These are phyloP conservation scores for Auricularia sp. DNA, from an alignment of 768 basidiomycete genomes.

Conservation along the genomic window DNA sequence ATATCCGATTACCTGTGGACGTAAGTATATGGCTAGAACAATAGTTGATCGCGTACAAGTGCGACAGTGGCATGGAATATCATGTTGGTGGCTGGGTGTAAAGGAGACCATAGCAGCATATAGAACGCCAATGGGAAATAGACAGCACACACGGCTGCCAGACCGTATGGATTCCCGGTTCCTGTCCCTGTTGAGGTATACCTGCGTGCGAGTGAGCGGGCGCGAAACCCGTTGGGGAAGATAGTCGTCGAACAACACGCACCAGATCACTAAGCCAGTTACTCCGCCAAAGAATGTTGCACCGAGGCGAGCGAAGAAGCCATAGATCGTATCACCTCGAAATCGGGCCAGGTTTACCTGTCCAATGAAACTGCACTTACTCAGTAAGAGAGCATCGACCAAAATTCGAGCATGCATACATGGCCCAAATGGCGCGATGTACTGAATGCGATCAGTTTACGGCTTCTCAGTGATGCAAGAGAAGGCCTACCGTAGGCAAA, in stretches of 20 bases:
- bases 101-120: constrained; percentile 15
- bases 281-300: constrained; percentile 59
- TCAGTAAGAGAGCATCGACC: background rate
- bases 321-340: constrained; percentile 65
- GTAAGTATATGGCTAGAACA: background rate
- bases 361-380: constrained; percentile 53
- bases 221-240: background rate
- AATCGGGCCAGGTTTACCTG: constrained; percentile 64
- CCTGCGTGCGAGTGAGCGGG: constrained; percentile 26
- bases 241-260: constrained; percentile 9
- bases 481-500: no score
- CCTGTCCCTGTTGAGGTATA: constrained; percentile 59
- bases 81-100: background rate
- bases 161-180: constrained; percentile 53
- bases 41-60: constrained; percentile 33
- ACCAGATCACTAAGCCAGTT: constrained; percentile 60
- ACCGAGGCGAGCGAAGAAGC: constrained; percentile 45
- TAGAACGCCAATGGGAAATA: constrained; percentile 19
- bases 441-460: no score
- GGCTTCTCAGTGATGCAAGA: no score
- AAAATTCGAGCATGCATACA: constrained; percentile 30
- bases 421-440: constrained; percentile 52
- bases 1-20: constrained; percentile 52
- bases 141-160: constrained; percentile 56
- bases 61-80: constrained; percentile 54